Evolutionary conservation across 441 rosid species (phyloP).

Genomic region (Macaranga tanarius): DNA sequence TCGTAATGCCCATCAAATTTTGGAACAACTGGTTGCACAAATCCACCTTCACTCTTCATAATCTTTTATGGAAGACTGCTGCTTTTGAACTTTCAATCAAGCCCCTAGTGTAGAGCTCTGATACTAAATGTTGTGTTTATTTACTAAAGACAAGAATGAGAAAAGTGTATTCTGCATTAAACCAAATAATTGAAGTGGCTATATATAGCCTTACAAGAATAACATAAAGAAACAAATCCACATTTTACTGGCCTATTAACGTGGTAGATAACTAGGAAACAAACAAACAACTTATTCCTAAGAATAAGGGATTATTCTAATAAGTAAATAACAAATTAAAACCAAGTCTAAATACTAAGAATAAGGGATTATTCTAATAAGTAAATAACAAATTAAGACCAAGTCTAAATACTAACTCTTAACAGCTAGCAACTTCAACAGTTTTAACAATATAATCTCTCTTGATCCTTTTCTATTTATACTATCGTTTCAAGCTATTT

Average conservation of each 20-base stretch:
- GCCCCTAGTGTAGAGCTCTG: not conserved
- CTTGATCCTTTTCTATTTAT: too few relatives aligned
- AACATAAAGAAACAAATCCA: not conserved
- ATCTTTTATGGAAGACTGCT: too few relatives aligned
- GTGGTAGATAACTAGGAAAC: conserved; percentile 2
- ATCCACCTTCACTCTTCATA: not conserved
- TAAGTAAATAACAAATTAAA: not conserved
- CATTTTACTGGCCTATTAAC: not conserved
- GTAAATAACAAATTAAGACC: too few relatives aligned
- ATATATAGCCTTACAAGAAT: not conserved
- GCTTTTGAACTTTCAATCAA: too few relatives aligned
- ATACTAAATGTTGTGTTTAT: not conserved
- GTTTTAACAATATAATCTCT: too few relatives aligned
- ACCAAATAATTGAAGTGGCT: not conserved
- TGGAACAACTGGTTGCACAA: not conserved
- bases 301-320: not conserved
- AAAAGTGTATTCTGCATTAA: not conserved
- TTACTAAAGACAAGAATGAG: not conserved
- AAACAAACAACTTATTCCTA: not conserved
- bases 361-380: not conserved
- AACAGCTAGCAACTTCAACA: not conserved
- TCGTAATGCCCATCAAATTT: not conserved
- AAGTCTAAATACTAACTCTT: not conserved
- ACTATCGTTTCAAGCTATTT: too few relatives aligned
- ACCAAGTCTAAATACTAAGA: not conserved